phyloP scores from a whole-genome alignment of 2,329 filamentous ascomycete species.

The Epichloe sp. region DNA sequence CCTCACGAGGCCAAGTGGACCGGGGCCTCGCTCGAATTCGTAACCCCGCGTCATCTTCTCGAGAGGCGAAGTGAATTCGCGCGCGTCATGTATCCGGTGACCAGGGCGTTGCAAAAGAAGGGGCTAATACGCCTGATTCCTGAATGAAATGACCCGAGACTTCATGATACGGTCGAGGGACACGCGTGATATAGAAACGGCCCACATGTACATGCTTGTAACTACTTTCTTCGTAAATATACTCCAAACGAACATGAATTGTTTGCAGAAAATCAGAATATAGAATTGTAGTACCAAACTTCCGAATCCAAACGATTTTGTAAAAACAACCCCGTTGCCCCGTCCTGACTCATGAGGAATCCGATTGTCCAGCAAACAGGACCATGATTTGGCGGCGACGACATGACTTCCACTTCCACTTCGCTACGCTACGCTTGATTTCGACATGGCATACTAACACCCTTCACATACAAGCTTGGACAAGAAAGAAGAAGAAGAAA shows the following conservation, averaged over 20 bases:
- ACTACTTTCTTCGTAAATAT: not conserved
- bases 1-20: not conserved
- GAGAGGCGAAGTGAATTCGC: not conserved
- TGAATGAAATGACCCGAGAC: not conserved
- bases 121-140: not conserved
- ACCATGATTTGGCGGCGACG: too few species aligned
- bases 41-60: not conserved
- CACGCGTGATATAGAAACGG: too few species aligned
- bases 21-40: not conserved
- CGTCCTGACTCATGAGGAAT: too few species aligned
- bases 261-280: too few species aligned
- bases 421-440: too few species aligned
- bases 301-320: too few species aligned
- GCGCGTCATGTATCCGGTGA: not conserved
- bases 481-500: constrained; percentile 14
- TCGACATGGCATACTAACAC: too few species aligned
- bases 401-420: too few species aligned
- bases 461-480: constrained; percentile 25
- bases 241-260: not conserved
- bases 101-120: not conserved
- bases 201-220: too few species aligned
- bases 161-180: not conserved
- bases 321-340: too few species aligned
- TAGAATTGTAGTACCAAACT: too few species aligned
- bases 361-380: too few species aligned